phyloP scores from a whole-genome alignment of 257 asterid genomes.

The Paulownia fortunei region DNA sequence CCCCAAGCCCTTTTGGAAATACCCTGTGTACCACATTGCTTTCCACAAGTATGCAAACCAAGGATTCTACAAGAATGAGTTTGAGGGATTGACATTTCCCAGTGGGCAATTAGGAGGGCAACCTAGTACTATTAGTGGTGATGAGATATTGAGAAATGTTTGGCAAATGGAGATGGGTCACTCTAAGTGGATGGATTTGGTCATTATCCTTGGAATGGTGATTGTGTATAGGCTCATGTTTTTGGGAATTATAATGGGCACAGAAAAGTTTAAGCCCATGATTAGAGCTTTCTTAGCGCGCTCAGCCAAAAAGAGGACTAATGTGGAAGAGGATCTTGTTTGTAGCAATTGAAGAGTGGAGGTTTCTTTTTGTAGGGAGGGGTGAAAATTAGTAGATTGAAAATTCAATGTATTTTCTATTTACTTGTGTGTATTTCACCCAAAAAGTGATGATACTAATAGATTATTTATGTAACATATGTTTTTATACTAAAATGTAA shows the following conservation, averaged over 20 bases:
- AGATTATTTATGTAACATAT: too few species aligned
- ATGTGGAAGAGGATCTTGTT: background rate
- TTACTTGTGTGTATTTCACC: too few species aligned
- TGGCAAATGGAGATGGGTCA: slow-evolving; percentile 48
- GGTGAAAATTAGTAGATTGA: too few species aligned
- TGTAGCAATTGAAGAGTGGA: background rate
- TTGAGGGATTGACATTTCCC: slow-evolving; percentile 41
- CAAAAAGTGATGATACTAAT: too few species aligned
- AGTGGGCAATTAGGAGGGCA: slow-evolving; percentile 33
- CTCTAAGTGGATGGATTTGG: slow-evolving; percentile 53
- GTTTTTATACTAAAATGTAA: too few species aligned
- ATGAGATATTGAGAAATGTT: slow-evolving; percentile 35
- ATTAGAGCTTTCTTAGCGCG: slow-evolving; percentile 23
- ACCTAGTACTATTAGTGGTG: slow-evolving; percentile 31
- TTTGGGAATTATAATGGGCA: slow-evolving; percentile 33
- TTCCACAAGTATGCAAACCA: slow-evolving; percentile 48
- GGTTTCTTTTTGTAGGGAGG: too few species aligned
- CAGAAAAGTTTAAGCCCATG: slow-evolving; percentile 35
- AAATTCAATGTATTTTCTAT: too few species aligned
- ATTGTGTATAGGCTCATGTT: slow-evolving; percentile 40
- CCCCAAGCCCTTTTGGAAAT: slow-evolving; percentile 42
- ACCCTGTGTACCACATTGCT: too few species aligned
- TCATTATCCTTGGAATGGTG: slow-evolving; percentile 46
- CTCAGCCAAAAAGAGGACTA: background rate
- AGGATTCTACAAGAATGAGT: slow-evolving; percentile 59